These are phyloP conservation scores for Umbelopsis vinacea DNA, from an alignment of 192 early-diverging fungal genomes.

Conservation along the genomic window DNA sequence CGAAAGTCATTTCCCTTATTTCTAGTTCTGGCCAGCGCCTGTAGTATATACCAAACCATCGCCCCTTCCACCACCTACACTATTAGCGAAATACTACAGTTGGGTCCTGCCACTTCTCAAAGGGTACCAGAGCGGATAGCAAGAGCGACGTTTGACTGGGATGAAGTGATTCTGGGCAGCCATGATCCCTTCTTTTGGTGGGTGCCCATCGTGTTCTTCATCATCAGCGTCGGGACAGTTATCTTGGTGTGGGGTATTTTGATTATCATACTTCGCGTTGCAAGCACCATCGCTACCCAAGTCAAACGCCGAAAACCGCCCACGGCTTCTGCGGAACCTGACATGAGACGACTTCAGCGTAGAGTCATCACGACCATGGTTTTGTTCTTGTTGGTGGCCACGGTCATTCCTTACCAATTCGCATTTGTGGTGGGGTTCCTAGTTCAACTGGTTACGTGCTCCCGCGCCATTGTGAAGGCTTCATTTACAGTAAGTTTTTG, in stretches of 20 bases:
- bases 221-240: slow-evolving; percentile 50
- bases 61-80: slow-evolving; percentile 23
- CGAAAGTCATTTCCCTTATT: slow-evolving; percentile 41
- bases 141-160: slow-evolving; percentile 34
- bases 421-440: slow-evolving; percentile 69
- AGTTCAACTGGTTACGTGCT: slow-evolving; percentile 56
- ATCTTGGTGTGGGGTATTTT: slow-evolving; percentile 43
- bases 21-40: slow-evolving; percentile 33
- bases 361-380: slow-evolving; percentile 46
- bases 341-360: slow-evolving; percentile 42
- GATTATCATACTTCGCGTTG: slow-evolving; percentile 26
- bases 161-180: slow-evolving; percentile 50
- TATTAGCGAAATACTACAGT: slow-evolving; percentile 28
- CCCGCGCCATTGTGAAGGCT: slow-evolving; percentile 44
- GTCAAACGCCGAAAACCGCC: neutral
- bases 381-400: slow-evolving; percentile 61
- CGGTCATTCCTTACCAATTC: slow-evolving; percentile 77
- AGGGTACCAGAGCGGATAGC: slow-evolving; percentile 11
- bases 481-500: slow-evolving; percentile 34
- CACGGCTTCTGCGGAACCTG: slow-evolving; percentile 26
- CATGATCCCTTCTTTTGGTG: slow-evolving; percentile 62
- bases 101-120: neutral
- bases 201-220: slow-evolving; percentile 47
- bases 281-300: slow-evolving; percentile 21
- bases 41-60: slow-evolving; percentile 45